A percentile compares a stretch with the other conserved stretches of the same genome.
Conservation (phyloP, 306 rosid species). For the Dryas alaskensis region DNA sequence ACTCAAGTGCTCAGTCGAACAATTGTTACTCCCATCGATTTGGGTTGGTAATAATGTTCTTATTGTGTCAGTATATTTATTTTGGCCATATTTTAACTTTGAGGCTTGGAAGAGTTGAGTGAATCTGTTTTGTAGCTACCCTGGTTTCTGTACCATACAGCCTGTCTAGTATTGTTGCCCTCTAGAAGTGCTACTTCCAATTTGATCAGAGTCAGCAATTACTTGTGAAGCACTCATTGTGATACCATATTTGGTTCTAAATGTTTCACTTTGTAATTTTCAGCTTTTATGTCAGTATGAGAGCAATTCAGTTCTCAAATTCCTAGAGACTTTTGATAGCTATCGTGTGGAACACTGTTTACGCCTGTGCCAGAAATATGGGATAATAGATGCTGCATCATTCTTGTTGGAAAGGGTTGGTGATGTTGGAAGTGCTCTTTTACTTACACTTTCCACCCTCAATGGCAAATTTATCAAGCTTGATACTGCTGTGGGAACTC, state of each 20-base stretch:
- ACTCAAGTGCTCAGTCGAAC: slow-evolving; percentile 15
- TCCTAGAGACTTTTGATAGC: slow-evolving; percentile 88
- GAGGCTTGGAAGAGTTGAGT: not conserved
- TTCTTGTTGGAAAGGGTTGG: slow-evolving; percentile 93
- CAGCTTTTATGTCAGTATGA: slow-evolving; percentile 88
- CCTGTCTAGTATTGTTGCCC: not conserved
- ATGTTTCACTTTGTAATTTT: slow-evolving; percentile 28
- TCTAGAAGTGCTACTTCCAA: slow-evolving; percentile 5
- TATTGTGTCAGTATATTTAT: slow-evolving; percentile 2
- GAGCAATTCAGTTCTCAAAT: slow-evolving; percentile 83
- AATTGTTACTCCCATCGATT: slow-evolving; percentile 14
- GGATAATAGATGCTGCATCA: slow-evolving; percentile 85
- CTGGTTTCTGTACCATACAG: slow-evolving; percentile 1
- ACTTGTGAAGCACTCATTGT: slow-evolving; percentile 11
- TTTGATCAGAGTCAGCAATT: not conserved
- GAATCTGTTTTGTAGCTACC: not conserved
- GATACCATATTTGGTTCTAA: slow-evolving; percentile 8
- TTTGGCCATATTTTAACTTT: not conserved
- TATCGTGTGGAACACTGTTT: slow-evolving; percentile 91
- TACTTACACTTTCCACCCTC: slow-evolving; percentile 77
- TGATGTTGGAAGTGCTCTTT: slow-evolving; percentile 90
- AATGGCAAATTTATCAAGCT: slow-evolving; percentile 71
- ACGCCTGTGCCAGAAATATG: slow-evolving; percentile 81
- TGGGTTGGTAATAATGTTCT: slow-evolving; percentile 19
- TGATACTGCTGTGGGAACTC: slow-evolving; percentile 65